These are phyloP conservation scores for Paramecium biaurelia DNA, from an alignment of 73 alveolate species.

Conservation along the genomic window DNA sequence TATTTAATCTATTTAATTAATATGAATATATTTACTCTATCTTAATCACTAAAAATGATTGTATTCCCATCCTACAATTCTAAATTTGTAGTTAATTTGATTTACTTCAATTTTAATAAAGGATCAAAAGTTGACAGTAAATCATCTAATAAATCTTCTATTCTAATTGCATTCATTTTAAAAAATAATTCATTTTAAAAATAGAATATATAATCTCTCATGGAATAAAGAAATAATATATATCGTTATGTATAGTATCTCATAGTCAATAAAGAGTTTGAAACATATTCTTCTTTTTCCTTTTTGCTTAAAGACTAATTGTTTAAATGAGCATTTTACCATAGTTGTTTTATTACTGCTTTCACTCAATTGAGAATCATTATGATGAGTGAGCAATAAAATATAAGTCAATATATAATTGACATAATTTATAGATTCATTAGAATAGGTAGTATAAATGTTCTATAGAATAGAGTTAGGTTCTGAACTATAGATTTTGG, in stretches of 20 bases:
- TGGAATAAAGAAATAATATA: not conserved
- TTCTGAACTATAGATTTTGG: not conserved
- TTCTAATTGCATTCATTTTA: not conserved
- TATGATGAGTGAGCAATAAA: not conserved
- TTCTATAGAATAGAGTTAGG: not conserved
- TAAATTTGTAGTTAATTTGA: not conserved
- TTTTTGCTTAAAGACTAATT: not conserved
- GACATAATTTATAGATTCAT: not conserved
- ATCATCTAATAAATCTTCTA: not conserved
- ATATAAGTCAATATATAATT: not conserved
- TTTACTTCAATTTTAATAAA: not conserved
- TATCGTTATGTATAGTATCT: not conserved
- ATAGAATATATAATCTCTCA: not conserved
- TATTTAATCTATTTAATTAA: not conserved
- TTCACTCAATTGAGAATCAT: not conserved
- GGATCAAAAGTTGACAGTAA: not conserved
- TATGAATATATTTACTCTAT: not conserved
- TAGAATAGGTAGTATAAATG: not conserved
- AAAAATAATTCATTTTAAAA: not conserved
- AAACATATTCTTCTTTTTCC: not conserved
- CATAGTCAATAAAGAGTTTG: not conserved
- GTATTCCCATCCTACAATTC: not conserved
- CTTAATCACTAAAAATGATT: conserved; percentile 4
- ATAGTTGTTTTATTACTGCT: not conserved
- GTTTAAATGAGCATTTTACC: not conserved